A percentile compares a stretch with the other conserved stretches of the same genome.
Evolutionary conservation across 2,329 filamentous ascomycete genomes (phyloP).

Genomic region (Colletotrichum cuscutae): DNA sequence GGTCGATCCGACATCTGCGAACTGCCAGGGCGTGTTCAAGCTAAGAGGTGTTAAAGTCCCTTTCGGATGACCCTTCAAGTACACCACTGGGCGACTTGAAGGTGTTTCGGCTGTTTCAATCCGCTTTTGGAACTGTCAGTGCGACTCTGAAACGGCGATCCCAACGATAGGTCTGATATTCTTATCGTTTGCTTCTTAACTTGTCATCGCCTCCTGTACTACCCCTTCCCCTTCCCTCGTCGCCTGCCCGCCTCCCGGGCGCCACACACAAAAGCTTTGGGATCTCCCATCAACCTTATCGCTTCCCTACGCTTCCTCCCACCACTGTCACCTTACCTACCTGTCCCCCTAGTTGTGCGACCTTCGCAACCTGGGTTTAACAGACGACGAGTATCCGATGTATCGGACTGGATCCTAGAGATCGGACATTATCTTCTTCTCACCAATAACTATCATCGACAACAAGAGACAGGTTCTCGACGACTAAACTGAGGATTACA

Average conservation of each 20-base stretch:
- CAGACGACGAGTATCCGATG: constrained; percentile 33
- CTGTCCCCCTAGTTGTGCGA: constrained; percentile 29
- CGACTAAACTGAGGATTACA: neutral
- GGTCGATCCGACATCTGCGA: constrained; percentile 35
- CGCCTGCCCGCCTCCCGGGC: constrained; percentile 26
- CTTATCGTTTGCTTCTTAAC: constrained; percentile 38
- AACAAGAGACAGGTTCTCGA: neutral
- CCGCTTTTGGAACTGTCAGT: constrained; percentile 47
- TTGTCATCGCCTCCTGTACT: constrained; percentile 31
- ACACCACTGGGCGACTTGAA: constrained; percentile 43
- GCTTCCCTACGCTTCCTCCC: neutral
- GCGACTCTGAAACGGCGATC: constrained; percentile 52
- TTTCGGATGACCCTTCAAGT: constrained; percentile 38
- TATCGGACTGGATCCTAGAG: constrained; percentile 35
- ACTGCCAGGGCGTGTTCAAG: constrained; percentile 37
- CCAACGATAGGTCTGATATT: constrained; percentile 45
- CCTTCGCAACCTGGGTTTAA: constrained; percentile 29
- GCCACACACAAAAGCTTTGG: constrained; percentile 35
- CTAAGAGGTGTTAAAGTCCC: constrained; percentile 37
- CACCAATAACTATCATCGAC: neutral
- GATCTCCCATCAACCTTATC: constrained; percentile 35
- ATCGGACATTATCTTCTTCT: constrained; percentile 19
- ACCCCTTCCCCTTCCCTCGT: constrained; percentile 26
- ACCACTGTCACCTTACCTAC: constrained; percentile 26
- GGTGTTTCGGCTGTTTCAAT: constrained; percentile 54